phyloP scores from a whole-genome alignment of 495 filamentous ascomycete genomes.

The Hyaloscypha bicolor region DNA sequence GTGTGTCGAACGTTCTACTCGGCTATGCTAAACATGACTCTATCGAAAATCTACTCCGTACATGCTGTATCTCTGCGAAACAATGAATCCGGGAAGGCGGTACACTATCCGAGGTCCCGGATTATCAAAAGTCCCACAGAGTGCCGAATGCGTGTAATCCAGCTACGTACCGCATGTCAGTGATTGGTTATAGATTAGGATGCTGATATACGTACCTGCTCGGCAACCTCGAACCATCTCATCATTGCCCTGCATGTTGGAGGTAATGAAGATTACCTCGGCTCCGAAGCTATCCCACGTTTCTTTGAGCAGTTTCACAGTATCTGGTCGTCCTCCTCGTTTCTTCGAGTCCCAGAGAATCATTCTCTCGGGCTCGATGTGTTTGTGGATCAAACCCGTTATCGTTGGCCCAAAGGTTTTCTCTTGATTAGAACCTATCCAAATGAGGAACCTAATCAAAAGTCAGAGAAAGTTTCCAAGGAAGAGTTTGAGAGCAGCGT shows the following conservation, averaged over 20 bases:
- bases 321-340: constrained; percentile 45
- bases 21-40: no score
- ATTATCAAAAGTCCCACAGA: constrained; percentile 46
- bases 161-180: constrained; percentile 32
- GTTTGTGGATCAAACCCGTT: constrained; percentile 42
- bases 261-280: constrained; percentile 52
- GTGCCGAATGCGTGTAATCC: constrained; percentile 48
- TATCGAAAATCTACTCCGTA: constrained; percentile 18
- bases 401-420: constrained; percentile 48
- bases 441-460: constrained; percentile 44
- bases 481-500: constrained; percentile 15
- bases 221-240: constrained; percentile 50
- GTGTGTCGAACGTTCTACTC: no score
- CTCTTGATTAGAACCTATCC: constrained; percentile 50
- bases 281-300: constrained; percentile 46
- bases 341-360: constrained; percentile 52
- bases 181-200: no score
- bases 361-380: constrained; percentile 49
- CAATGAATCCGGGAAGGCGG: no score
- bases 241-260: constrained; percentile 47
- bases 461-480: constrained; percentile 8
- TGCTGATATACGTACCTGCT: constrained; percentile 37
- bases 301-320: constrained; percentile 43
- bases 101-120: constrained; percentile 28
- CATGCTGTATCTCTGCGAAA: no score